phyloP scores from a whole-genome alignment of 768 basidiomycete species.

The Mycena metata region DNA sequence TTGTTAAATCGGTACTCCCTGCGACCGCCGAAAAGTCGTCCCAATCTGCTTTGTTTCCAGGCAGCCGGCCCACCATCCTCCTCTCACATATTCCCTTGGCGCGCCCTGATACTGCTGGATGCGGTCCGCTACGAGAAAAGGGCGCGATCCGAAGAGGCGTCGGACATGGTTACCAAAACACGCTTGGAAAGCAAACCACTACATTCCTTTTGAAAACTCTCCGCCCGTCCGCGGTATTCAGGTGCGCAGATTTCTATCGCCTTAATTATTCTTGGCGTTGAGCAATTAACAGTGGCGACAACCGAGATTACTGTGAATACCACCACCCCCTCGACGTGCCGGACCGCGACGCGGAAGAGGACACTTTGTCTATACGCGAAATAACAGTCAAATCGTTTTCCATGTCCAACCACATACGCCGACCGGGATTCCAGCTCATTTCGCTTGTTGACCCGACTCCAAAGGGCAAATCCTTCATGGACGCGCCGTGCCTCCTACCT shows the following conservation, averaged over 20 bases:
- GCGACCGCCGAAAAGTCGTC: conserved; percentile 49
- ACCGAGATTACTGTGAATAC: conserved; percentile 92
- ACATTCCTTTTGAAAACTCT: conserved; percentile 76
- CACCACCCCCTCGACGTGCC: conserved; percentile 59
- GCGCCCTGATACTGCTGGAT: conserved; percentile 78
- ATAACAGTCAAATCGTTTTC: conserved; percentile 78
- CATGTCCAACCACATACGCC: conserved; percentile 75
- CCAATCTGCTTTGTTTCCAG: conserved; percentile 33
- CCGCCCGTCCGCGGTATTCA: conserved; percentile 79
- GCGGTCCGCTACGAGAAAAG: conserved; percentile 83
- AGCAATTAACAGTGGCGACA: conserved; percentile 76
- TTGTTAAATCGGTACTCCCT: conserved; percentile 61
- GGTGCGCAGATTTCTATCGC: conserved; percentile 56
- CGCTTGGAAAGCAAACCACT: conserved; percentile 85
- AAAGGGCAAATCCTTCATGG: conserved; percentile 62
- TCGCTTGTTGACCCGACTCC: conserved; percentile 62
- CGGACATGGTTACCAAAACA: conserved; percentile 86
- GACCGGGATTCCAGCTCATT: conserved; percentile 89
- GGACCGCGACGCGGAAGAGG: conserved; percentile 28
- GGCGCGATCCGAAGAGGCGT: conserved; percentile 81
- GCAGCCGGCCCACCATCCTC: conserved; percentile 68
- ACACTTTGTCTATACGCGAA: too few relatives aligned
- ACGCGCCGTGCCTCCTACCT: conserved; percentile 75
- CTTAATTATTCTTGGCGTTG: conserved; percentile 12
- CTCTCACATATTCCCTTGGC: conserved; percentile 90